These are phyloP conservation scores for Trifolium pratense DNA, from an alignment of 306 rosid species.

Conservation along the genomic window DNA sequence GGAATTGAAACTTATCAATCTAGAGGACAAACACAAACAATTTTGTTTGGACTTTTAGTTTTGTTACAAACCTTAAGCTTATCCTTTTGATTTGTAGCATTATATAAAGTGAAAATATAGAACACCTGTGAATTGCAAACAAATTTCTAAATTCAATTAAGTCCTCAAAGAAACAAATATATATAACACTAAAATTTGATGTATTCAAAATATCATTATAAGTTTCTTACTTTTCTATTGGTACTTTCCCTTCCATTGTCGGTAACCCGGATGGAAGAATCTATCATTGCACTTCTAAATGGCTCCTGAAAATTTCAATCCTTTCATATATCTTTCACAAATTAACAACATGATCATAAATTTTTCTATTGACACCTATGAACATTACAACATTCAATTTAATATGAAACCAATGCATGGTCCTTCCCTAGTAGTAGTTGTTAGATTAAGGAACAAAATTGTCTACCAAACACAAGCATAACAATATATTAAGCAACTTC, in stretches of 20 bases:
- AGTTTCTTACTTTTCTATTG: slow-evolving; percentile 60
- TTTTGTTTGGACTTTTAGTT: slow-evolving; percentile 29
- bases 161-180: slow-evolving; percentile 13
- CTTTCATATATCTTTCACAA: slow-evolving; percentile 34
- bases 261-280: slow-evolving; percentile 66
- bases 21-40: not conserved
- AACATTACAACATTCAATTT: not conserved
- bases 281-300: slow-evolving; percentile 76
- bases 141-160: slow-evolving; percentile 24
- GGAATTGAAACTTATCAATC: slow-evolving; percentile 36
- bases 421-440: not conserved
- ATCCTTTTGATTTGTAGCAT: slow-evolving; percentile 69
- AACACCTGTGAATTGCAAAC: slow-evolving; percentile 58
- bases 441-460: not conserved
- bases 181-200: slow-evolving; percentile 9
- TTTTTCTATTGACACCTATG: slow-evolving; percentile 20
- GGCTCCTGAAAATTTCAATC: slow-evolving; percentile 66
- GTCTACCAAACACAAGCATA: slow-evolving; percentile 23
- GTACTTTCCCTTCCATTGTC: slow-evolving; percentile 84
- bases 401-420: not conserved
- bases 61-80: slow-evolving; percentile 71
- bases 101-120: slow-evolving; percentile 72
- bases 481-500: slow-evolving; percentile 13
- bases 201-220: not conserved
- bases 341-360: not conserved